Evolutionary conservation across 2,329 filamentous ascomycete genomes (phyloP), one percentile per base, ranked within the genome.

Genomic region (Colletotrichum liaoningense): DNA sequence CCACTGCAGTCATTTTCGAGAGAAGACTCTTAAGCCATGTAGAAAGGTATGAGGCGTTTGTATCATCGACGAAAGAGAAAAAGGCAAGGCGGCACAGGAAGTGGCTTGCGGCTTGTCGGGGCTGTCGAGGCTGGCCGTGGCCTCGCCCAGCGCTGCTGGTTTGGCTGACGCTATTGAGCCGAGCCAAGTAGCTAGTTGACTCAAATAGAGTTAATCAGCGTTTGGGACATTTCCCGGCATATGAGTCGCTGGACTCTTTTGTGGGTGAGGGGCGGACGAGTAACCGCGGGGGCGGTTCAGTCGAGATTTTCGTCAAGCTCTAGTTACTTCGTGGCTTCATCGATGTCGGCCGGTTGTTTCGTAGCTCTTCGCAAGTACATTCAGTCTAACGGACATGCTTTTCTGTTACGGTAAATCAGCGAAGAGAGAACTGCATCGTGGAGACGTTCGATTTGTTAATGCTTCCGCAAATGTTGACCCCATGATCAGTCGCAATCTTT

Each of bases 121-220:
- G 19, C 55, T 55, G 42, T 42, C 30, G 46, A 56, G 56, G 63
- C 28, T 33, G 49, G 22, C 28, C 35, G 14, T n/a, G 12, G 19
- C 33, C 30, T 72, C 30, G 46, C 46, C 52, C 24, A 38, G 46
- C 16, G 19, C 28, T 72, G 42, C 19, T 30, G 33, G 16, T 12
- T 38, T 30, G 33, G 56, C 35, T 38, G 63, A n/a, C 72, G 57
- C 68, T 74, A 74, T 74, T 63, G 72, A 67, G 52, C 14, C 12
- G 16, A 24, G 35, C 24, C 42, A 14, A 33, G 35, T 12, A n/a
- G 28, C 52, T 72, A 72, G 68, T 54, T 7, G 57, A n/a, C 16
- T 63, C 49, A 24, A 59, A 67, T 68, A 63, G 62, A 72, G 57
- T 67, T 67, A 30, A 67, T 22, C 14, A 26, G 59, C 38, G 46